Evolutionary conservation across 2,329 filamentous ascomycete genomes (phyloP).

Genomic region (Epichloe uncinata): DNA sequence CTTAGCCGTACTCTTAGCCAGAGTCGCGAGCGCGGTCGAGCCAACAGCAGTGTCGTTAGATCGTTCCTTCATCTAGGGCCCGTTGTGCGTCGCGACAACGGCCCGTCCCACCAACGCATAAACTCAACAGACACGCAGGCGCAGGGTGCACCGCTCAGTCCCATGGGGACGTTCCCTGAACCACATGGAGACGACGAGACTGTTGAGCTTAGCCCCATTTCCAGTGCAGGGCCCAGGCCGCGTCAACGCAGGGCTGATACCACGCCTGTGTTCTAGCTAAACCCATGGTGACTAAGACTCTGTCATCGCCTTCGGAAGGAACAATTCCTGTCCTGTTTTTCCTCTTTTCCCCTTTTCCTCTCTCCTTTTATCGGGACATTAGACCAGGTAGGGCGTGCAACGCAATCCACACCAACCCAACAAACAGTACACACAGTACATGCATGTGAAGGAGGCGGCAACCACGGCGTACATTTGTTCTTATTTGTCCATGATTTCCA

Average conservation of each 20-base stretch:
- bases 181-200: constrained; percentile 15
- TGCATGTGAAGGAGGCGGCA: not conserved
- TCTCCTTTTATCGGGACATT: not conserved
- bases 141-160: constrained; percentile 4
- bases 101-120: constrained; percentile 12
- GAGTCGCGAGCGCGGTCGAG: constrained; percentile 23
- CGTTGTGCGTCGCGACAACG: constrained; percentile 18
- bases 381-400: too few relatives aligned
- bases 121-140: constrained; percentile 14
- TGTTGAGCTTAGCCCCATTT: constrained; percentile 14
- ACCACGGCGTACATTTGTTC: too few relatives aligned
- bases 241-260: constrained; percentile 17
- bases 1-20: constrained; percentile 22
- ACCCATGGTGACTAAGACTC: constrained; percentile 4
- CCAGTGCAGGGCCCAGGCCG: constrained; percentile 12
- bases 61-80: constrained; percentile 37
- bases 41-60: constrained; percentile 29
- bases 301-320: not conserved
- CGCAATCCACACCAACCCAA: too few relatives aligned
- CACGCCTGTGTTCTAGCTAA: constrained; percentile 12
- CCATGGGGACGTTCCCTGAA: constrained; percentile 12
- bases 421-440: too few relatives aligned
- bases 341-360: not conserved
- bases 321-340: not conserved
- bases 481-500: too few relatives aligned